Evolutionary conservation across 2,329 filamentous ascomycete genomes (phyloP).

Genomic region (Septoria petroselini): DNA sequence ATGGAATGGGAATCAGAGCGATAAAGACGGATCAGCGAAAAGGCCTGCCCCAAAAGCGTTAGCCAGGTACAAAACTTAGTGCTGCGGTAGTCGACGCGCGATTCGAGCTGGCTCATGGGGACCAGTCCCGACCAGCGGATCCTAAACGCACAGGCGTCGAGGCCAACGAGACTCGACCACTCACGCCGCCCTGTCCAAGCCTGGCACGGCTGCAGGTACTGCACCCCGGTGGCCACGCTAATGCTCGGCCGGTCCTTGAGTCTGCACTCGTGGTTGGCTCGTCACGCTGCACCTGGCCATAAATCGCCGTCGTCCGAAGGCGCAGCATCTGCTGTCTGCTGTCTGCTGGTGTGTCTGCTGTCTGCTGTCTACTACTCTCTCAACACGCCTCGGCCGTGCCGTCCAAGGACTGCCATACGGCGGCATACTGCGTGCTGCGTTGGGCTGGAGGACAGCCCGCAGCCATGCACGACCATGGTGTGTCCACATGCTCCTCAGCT

Average conservation of each 20-base stretch:
- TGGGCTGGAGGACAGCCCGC: slow-evolving; percentile 10
- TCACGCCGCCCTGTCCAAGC: slow-evolving; percentile 14
- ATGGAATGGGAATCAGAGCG: slow-evolving; percentile 27
- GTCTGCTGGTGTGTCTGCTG: neutral
- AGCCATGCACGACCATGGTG: slow-evolving; percentile 17
- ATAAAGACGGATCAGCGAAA: slow-evolving; percentile 33
- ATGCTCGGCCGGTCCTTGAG: slow-evolving; percentile 7
- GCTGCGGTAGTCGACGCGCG: slow-evolving; percentile 26
- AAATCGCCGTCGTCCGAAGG: slow-evolving; percentile 9
- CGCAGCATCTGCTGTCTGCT: slow-evolving; percentile 5
- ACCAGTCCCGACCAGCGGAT: slow-evolving; percentile 27
- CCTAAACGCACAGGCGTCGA: slow-evolving; percentile 13
- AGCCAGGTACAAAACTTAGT: slow-evolving; percentile 31
- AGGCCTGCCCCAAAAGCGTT: slow-evolving; percentile 25
- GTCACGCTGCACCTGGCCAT: slow-evolving; percentile 16
- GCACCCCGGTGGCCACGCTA: slow-evolving; percentile 20
- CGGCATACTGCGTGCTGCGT: slow-evolving; percentile 11
- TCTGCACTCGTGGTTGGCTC: slow-evolving; percentile 19
- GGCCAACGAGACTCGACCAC: slow-evolving; percentile 12
- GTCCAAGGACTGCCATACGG: no score
- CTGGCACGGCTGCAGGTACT: slow-evolving; percentile 20
- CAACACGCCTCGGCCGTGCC: slow-evolving; percentile 13
- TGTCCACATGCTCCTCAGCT: neutral
- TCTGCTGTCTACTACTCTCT: neutral
- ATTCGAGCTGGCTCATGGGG: slow-evolving; percentile 32